Base-by-base conservation (phyloP, 2,329 filamentous ascomycete genomes). In the Chrysosporium keratinophilum region DNA sequence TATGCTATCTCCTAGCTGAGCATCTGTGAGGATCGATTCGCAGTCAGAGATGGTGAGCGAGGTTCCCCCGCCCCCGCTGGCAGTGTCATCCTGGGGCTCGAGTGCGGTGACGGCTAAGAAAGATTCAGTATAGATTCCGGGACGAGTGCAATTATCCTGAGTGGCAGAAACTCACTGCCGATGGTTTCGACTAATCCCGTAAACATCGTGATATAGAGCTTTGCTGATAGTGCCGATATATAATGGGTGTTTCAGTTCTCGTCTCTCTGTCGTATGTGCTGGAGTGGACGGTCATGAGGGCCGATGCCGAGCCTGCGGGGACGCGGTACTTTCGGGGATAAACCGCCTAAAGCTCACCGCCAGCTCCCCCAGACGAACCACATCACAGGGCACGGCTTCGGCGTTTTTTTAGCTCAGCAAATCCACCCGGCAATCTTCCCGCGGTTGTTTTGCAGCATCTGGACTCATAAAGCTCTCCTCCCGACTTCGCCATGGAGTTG, bases 121-220 rank as follows among this genome's bases (percentile, higher is more conserved):
- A 17, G n/a, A 12, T 33, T 51, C 28, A 59, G 57, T 47, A 40
- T 54, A 44, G 47, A 45, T 34, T 40, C 20, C 43, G 31, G 31
- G 2, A n/a, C 15, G 9, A 7, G 15, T 49, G 15, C 34, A n/a
- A 19, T 20, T 56, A 45, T 5, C 5, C 14, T 46, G 40, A 31
- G 19, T 50, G 52, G 54, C 52, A 43, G 43, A 34, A 17, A 75
- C 83, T 72, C 75, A 95, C 91, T 90, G 75, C 93, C 93, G 59
- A 97, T 85, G 58, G 85, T 85, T 74, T 95, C 89, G 52, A 95
- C 87, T 58, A 95, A 86, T 62, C 93, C 93, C 55, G 93, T 97
- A 67, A 98, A 97, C 93, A 98, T 97, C 9, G n/a, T 42, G 49
- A 19, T 12, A 3, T 23, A 45, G 9, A 14, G 23, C 23, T 3